Conservation (phyloP, 176 grass and related monocot species). For the Pontederia paniculata region DNA sequence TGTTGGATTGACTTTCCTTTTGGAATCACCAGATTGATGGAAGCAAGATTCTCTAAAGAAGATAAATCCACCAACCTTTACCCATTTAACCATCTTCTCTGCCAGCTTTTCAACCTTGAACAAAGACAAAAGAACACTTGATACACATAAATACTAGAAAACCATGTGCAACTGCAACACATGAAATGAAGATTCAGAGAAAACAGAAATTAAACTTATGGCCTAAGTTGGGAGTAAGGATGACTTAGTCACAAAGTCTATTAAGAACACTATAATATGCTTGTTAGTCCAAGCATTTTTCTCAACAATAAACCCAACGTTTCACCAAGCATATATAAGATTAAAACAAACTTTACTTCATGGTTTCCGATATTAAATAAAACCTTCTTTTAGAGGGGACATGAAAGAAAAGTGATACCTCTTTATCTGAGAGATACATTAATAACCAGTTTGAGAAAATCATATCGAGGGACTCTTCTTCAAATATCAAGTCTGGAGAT, state of each 20-base stretch:
- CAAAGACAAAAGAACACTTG: conserved; percentile 2
- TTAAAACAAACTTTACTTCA: too few species aligned
- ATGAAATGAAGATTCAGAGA: not conserved
- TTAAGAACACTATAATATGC: too few species aligned
- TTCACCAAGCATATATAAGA: too few species aligned
- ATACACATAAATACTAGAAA: not conserved
- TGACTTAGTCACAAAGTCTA: too few species aligned
- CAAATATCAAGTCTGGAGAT: conserved; percentile 49
- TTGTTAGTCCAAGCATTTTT: too few species aligned
- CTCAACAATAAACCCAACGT: too few species aligned
- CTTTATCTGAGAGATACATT: conserved; percentile 92
- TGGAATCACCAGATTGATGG: conserved; percentile 88
- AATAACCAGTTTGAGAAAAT: conserved; percentile 97
- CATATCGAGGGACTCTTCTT: conserved; percentile 71
- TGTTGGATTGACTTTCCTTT: conserved; percentile 95
- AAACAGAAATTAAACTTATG: too few species aligned
- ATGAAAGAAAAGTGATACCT: conserved; percentile 36
- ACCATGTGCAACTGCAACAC: not conserved
- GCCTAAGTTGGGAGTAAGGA: too few species aligned
- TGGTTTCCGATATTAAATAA: too few species aligned
- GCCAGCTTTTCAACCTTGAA: conserved; percentile 63
- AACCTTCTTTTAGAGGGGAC: not conserved
- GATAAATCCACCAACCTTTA: conserved; percentile 71
- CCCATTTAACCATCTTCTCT: conserved; percentile 65
- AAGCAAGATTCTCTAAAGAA: conserved; percentile 99